Evolutionary conservation across 495 filamentous ascomycete genomes (phyloP).

Genomic region (Cercophora sp.): DNA sequence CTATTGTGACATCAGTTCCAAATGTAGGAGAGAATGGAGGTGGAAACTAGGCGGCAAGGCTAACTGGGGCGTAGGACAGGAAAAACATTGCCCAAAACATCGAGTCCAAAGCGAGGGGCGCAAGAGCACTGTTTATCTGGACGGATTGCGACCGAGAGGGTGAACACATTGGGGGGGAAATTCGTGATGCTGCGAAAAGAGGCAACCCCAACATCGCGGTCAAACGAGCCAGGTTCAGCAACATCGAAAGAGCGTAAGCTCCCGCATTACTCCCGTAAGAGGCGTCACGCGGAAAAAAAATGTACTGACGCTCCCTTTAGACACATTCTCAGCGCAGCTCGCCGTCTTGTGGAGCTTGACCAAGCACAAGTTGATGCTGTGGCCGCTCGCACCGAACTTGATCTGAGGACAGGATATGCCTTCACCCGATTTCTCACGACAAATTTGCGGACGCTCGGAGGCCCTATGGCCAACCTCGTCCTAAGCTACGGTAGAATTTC

Average conservation of each 20-base stretch:
- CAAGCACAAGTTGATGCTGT: conserved; percentile 86
- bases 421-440: conserved; percentile 89
- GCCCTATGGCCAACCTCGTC: conserved; percentile 54
- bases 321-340: conserved; percentile 83
- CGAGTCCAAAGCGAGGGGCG: conserved; percentile 63
- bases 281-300: too few relatives aligned
- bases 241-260: conserved; percentile 82
- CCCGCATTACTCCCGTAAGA: too few relatives aligned
- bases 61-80: conserved; percentile 57
- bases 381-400: conserved; percentile 83
- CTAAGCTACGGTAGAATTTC: conserved; percentile 79
- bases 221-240: conserved; percentile 87
- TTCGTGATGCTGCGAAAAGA: conserved; percentile 71
- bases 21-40: too few relatives aligned
- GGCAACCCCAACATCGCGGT: conserved; percentile 72
- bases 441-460: conserved; percentile 63
- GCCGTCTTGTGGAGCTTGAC: conserved; percentile 70
- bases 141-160: conserved; percentile 98
- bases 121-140: conserved; percentile 83
- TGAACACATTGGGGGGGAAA: conserved; percentile 93
- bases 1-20: conserved; percentile 61
- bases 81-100: conserved; percentile 82
- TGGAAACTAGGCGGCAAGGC: too few relatives aligned
- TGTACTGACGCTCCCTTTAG: conserved; percentile 32
- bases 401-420: conserved; percentile 83